Base-by-base conservation (phyloP, 2,329 filamentous ascomycete species). In the Talaromyces sp. region DNA sequence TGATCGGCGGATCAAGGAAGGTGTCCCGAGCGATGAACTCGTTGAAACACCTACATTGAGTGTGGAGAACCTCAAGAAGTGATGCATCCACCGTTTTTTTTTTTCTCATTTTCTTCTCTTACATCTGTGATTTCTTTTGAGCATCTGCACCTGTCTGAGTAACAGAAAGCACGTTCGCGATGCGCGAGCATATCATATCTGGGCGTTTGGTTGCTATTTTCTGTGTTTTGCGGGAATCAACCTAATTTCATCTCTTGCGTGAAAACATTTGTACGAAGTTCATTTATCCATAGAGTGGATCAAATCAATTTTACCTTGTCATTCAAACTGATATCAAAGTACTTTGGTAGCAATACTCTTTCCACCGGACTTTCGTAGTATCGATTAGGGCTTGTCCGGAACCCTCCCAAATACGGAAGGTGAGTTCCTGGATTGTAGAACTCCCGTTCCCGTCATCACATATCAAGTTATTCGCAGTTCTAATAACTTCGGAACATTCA, bases 1-100 rank as follows among this genome's bases (percentile, higher is more conserved):
- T 69, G 83, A 87, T 64, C 79, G 87, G 65, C 79, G 87, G 68
- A 85, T 84, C 70, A 83, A 84, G 58, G 87, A 89, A 73, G 87
- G 87, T 22, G 86, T 89, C 19, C 85, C 86, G 2, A 75, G 73
- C 34, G 84, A 87, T 71, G 79, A 79, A 61, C 76, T 81, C 65
- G 86, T 89, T 38, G 87, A 89, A 74, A 88, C 85, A 43, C 87
- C 87, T 27, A 84, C 81, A 2, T 75, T 89, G 67, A 85, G 85
- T 43, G 86, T 89, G 43, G 87, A 89, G 69, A 83, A 82, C 60
- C 88, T 89, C 74, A 81, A 84, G 61, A 84, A 80, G 69, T 78
- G 70, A 70, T 34, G 10, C n/a, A 22, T 47, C 5, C 22, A 40
- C 10, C 45, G 10, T 58, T 45, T 58, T 58, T 17, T 34, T 56